A percentile compares a stretch with the other conserved stretches of the same genome.
These are phyloP conservation scores for Xylaria sp. DNA, from an alignment of 2,329 filamentous ascomycete genomes.

Conservation along the genomic window DNA sequence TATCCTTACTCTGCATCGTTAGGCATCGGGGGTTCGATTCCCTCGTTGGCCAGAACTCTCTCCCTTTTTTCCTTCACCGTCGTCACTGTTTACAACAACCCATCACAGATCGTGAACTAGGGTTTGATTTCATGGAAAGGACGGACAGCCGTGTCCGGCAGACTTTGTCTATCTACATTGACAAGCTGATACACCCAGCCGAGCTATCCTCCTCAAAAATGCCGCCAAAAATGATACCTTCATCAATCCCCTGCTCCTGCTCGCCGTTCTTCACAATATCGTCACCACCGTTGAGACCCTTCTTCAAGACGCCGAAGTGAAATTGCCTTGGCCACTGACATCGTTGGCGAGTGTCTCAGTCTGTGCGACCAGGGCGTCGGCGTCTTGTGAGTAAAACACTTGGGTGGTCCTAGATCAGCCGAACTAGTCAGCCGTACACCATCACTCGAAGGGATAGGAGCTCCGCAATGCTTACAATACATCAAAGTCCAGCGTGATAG, in stretches of 20 bases:
- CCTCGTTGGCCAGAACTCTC: no score
- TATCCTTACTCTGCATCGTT: no score
- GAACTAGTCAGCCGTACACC: background rate
- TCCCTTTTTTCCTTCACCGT: no score
- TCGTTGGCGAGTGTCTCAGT: constrained; percentile 16
- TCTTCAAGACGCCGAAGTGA: constrained; percentile 19
- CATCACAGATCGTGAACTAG: no score
- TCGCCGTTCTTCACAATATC: constrained; percentile 20
- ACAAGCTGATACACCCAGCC: constrained; percentile 19
- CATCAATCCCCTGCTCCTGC: constrained; percentile 13
- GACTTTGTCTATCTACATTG: background rate
- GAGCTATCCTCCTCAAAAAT: constrained; percentile 22
- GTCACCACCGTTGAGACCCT: constrained; percentile 15
- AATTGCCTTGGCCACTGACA: constrained; percentile 21
- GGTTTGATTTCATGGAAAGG: no score
- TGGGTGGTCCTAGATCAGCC: constrained; percentile 5
- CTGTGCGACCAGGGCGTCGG: constrained; percentile 9
- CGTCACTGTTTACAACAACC: no score
- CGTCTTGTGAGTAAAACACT: constrained; percentile 20
- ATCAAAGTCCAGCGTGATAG: constrained; percentile 18
- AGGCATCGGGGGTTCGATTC: no score
- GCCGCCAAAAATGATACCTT: constrained; percentile 19
- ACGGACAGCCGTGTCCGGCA: background rate
- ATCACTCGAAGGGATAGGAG: background rate
- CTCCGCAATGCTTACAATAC: constrained; percentile 3